A percentile compares a stretch with the other conserved stretches of the same genome.
Conservation (phyloP, 2,329 filamentous ascomycete genomes). For the Cercospora zeae-maydis region DNA sequence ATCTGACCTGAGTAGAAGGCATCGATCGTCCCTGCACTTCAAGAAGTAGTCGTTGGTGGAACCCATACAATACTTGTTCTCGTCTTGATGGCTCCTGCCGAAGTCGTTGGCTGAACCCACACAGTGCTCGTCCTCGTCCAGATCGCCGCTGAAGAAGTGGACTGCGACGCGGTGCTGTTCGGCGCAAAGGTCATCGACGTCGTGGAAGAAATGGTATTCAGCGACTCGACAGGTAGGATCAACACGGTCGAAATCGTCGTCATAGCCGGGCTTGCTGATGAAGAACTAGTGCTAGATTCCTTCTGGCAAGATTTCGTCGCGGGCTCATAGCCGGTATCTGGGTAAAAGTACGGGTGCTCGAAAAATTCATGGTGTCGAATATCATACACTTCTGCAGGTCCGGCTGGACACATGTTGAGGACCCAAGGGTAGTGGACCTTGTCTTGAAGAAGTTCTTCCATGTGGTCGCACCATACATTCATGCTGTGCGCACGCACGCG, state of each 20-base stretch:
- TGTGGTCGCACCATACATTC: neutral
- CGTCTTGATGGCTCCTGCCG: neutral
- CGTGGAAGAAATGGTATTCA: neutral
- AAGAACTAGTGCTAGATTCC: neutral
- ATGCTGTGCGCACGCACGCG: neutral
- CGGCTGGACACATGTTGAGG: constrained; percentile 1
- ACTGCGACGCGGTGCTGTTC: neutral
- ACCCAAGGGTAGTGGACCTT: neutral
- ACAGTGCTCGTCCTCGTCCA: neutral
- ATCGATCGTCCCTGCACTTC: neutral
- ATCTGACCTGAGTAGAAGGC: neutral
- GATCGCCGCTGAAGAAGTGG: neutral
- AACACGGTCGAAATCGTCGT: constrained; percentile 5
- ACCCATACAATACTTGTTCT: neutral
- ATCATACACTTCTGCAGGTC: neutral
- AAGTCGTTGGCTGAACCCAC: neutral
- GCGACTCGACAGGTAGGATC: neutral
- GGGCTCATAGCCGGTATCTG: neutral
- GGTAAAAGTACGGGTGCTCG: neutral
- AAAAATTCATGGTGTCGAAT: neutral
- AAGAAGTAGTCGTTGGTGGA: neutral
- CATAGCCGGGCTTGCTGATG: neutral
- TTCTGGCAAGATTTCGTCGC: neutral
- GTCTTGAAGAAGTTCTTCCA: neutral
- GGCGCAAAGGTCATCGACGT: neutral